Base-by-base conservation (phyloP, 805 yeast species). In the Kodamaea jinghongensis region DNA sequence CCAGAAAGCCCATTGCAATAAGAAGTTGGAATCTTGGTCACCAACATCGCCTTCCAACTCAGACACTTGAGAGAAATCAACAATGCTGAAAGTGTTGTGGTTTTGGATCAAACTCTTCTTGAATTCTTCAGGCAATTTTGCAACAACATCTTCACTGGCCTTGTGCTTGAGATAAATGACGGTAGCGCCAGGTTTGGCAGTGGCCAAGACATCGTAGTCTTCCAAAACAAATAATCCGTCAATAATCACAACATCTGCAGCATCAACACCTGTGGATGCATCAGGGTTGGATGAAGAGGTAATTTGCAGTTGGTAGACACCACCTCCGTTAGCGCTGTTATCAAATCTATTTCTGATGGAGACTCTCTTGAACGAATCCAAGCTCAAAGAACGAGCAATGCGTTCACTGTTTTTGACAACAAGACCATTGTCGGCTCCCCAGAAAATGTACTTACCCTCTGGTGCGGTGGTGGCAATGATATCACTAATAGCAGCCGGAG, bases 1-100 rank as follows among this genome's bases (percentile, higher is more conserved):
- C 95, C 96, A 88, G 70, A 87, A 83, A 0, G 82, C 86, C 30
- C 83, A 77, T 65, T 89, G 96, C 42, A 78, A 65, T 36, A 88
- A 87, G 59, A 89, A 82, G 28, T 80, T 74, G 6, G 50, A 50
- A 12, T 31, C 38, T 28, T 28, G 6, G 20, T 39, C 42, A 17
- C 42, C 42, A n/a, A 39, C 42, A 23, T 72, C 71, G 12, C 61
- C 58, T 45, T 78, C 83, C 50, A 79, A 73, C 40, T 78, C 86
- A 30, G 83, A 86, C 44, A 84, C 66, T 14, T 76, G 56, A 15
- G 79, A 71, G 47, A 75, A 69, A 60, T 88, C 95, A 36, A 87
- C 55, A 17, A 85, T 63, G 43, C 70, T 66, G 32, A 89, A 59
- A 38, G 69, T 65, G 48, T 78, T 65, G 28, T 73, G 63, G 54